These are phyloP conservation scores for Salix suchowensis DNA, from an alignment of 345 rosid genomes.

Conservation along the genomic window DNA sequence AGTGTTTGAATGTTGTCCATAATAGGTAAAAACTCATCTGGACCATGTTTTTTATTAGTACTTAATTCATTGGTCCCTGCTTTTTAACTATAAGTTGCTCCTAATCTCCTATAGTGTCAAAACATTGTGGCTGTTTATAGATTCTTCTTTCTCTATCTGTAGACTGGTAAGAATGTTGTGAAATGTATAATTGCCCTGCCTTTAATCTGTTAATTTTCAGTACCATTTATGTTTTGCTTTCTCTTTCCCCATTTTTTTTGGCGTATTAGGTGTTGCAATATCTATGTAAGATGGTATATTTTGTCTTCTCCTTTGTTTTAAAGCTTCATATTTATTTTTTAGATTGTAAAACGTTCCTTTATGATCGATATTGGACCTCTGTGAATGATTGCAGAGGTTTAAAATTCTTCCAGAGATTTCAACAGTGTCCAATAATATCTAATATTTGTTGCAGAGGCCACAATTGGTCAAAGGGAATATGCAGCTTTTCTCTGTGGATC, in stretches of 20 bases:
- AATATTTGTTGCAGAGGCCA: slow-evolving; percentile 44
- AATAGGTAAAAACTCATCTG: neutral
- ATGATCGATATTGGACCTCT: neutral
- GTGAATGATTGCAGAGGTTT: neutral
- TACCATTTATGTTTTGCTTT: neutral
- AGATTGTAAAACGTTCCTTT: neutral
- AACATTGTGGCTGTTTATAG: neutral
- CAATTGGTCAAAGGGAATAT: slow-evolving; percentile 92
- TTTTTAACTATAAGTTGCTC: too few relatives aligned
- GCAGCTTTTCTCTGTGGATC: slow-evolving; percentile 96
- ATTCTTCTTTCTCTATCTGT: neutral
- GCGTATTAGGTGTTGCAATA: too few relatives aligned
- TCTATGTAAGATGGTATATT: neutral
- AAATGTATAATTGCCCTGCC: neutral
- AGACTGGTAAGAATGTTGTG: neutral
- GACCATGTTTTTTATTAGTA: neutral
- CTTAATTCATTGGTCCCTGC: neutral
- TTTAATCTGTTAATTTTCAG: neutral
- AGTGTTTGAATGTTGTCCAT: neutral
- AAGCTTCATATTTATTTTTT: neutral
- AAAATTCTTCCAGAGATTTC: neutral
- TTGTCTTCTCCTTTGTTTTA: neutral
- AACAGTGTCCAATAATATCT: neutral
- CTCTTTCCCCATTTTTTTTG: neutral
- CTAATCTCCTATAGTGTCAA: neutral